phyloP scores from a whole-genome alignment of 306 rosid genomes.

The Ormosia emarginata region DNA sequence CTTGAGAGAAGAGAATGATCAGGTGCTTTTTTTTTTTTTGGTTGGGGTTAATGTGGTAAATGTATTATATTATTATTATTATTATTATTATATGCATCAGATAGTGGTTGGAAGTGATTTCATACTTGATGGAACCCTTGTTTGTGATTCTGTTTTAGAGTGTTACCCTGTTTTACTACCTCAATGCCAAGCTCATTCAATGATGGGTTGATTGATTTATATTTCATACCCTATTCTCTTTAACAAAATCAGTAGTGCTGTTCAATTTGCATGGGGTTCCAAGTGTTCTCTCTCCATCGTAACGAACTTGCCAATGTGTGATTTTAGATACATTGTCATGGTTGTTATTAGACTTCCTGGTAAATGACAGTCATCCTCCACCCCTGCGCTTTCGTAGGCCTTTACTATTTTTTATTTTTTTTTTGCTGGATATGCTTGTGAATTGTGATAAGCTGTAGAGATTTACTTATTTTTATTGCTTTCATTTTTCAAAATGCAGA shows the following conservation, averaged over 20 bases:
- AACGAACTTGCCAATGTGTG: neutral
- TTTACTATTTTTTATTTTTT: neutral
- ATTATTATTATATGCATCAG: neutral
- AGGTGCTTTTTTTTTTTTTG: slow-evolving; percentile 45
- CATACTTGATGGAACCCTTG: neutral
- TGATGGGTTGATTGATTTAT: neutral
- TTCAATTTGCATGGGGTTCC: neutral
- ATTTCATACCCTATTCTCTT: neutral
- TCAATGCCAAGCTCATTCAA: neutral
- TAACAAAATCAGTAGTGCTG: neutral
- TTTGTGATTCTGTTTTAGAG: neutral
- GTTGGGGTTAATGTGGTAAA: neutral
- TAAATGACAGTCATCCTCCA: neutral
- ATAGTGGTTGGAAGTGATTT: neutral
- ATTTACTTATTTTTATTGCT: slow-evolving; percentile 23
- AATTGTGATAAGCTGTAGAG: neutral
- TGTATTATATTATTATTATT: neutral
- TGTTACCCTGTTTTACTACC: neutral
- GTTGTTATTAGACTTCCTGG: neutral
- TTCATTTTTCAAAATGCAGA: slow-evolving; percentile 49
- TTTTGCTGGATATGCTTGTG: slow-evolving; percentile 3
- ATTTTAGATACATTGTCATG: slow-evolving; percentile 3
- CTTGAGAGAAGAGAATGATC: slow-evolving; percentile 78
- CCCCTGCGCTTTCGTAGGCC: neutral
- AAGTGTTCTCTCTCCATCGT: neutral